A percentile compares a stretch with the other conserved stretches of the same genome.
Evolutionary conservation across 169 alveolate genomes (phyloP).

Genomic region (Eimeria sp.): DNA sequence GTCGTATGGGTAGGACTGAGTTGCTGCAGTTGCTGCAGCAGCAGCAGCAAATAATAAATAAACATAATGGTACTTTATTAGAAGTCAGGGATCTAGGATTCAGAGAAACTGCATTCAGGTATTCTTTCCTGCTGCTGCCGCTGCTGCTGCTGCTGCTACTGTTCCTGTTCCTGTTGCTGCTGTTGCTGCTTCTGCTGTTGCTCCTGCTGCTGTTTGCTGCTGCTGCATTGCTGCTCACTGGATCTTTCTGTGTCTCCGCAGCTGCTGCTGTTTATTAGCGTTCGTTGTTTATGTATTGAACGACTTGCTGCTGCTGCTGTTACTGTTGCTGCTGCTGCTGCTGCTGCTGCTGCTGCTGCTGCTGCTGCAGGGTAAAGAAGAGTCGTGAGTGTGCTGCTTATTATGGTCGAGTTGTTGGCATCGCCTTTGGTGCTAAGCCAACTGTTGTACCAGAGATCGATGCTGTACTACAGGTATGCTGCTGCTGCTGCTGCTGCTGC

Average conservation of each 20-base stretch:
- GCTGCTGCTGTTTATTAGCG: neutral
- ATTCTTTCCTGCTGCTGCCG: neutral
- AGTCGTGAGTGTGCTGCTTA: constrained; percentile 6
- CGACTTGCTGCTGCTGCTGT: neutral
- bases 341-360: constrained; percentile 13
- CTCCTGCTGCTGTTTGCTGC: neutral
- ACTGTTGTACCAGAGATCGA: constrained; percentile 41
- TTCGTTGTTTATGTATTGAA: neutral
- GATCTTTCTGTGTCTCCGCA: neutral
- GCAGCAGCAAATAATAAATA: neutral
- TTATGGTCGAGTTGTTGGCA: constrained; percentile 26
- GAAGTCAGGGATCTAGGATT: constrained; percentile 51
- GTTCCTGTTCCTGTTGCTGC: neutral
- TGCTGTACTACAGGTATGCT: neutral
- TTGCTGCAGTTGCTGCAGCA: constrained; percentile 51
- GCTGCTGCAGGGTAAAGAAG: constrained; percentile 21
- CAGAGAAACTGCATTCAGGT: constrained; percentile 66
- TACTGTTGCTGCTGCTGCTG: neutral
- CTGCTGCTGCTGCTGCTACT: neutral
- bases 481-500: constrained; percentile 17
- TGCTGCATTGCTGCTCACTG: neutral
- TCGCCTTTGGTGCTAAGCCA: constrained; percentile 63
- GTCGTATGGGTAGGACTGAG: constrained; percentile 45
- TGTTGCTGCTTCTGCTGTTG: neutral
- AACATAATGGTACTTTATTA: constrained; percentile 26